phyloP scores from a whole-genome alignment of 257 asterid genomes.

The Eustoma russellianum region DNA sequence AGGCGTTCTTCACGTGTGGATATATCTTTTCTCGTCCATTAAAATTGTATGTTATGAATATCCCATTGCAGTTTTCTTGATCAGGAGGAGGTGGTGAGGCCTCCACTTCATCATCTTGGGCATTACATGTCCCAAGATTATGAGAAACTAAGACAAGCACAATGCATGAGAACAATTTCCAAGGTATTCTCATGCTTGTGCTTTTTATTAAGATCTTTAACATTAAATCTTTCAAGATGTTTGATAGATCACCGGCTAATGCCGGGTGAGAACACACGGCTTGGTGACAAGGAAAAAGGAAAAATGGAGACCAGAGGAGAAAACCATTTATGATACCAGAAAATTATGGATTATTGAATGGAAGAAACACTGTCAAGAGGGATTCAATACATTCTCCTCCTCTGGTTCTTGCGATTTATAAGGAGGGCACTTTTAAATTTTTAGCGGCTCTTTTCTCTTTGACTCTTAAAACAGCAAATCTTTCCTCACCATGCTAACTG shows the following conservation, averaged over 20 bases:
- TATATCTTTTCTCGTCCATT: slow-evolving; percentile 64
- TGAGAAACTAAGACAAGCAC: slow-evolving; percentile 19
- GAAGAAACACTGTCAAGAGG: slow-evolving; percentile 23
- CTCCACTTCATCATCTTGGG: slow-evolving; percentile 41
- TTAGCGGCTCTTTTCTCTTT: not conserved
- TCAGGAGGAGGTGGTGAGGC: slow-evolving; percentile 43
- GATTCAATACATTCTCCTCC: slow-evolving; percentile 42
- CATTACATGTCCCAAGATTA: slow-evolving; percentile 11
- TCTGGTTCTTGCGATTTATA: slow-evolving; percentile 27
- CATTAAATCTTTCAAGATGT: not conserved
- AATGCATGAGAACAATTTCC: slow-evolving; percentile 22
- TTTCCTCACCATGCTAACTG: not conserved
- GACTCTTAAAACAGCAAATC: not conserved
- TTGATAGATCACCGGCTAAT: slow-evolving; percentile 29
- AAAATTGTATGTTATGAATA: slow-evolving; percentile 48
- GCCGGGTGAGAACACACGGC: slow-evolving; percentile 58
- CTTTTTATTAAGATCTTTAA: not conserved
- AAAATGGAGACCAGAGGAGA: slow-evolving; percentile 19
- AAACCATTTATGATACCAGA: slow-evolving; percentile 12
- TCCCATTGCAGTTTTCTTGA: slow-evolving; percentile 51
- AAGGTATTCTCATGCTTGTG: slow-evolving; percentile 30
- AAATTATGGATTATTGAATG: slow-evolving; percentile 5
- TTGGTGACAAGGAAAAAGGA: slow-evolving; percentile 20
- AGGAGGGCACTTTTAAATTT: slow-evolving; percentile 7
- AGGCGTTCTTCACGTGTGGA: slow-evolving; percentile 58